These are phyloP conservation scores for Salicornia ramosissima DNA, from an alignment of 148 eudicot species.

Conservation along the genomic window DNA sequence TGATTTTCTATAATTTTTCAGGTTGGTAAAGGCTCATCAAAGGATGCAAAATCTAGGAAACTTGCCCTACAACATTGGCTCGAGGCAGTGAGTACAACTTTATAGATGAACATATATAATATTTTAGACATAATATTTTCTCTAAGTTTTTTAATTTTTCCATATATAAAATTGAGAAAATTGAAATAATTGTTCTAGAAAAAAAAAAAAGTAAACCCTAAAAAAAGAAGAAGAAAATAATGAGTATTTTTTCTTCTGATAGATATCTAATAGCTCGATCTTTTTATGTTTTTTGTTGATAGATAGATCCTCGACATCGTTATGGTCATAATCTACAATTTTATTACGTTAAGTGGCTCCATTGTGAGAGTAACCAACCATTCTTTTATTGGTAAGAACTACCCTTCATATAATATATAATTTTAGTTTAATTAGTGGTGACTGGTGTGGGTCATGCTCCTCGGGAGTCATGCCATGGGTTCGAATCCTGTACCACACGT, in stretches of 20 bases:
- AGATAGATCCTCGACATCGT: constrained; percentile 94
- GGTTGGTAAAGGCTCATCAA: constrained; percentile 61
- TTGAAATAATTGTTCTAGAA: no score
- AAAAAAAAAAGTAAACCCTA: no score
- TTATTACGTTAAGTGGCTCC: constrained; percentile 76
- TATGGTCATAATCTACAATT: constrained; percentile 89
- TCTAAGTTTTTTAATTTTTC: no score
- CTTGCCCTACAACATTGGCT: constrained; percentile 71
- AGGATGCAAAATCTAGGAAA: constrained; percentile 59
- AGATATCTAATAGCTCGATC: not conserved
- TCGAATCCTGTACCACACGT: no score
- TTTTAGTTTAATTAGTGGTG: not conserved
- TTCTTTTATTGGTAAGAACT: constrained; percentile 70
- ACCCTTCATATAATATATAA: not conserved
- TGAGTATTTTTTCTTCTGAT: not conserved
- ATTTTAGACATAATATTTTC: no score
- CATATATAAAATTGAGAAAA: no score
- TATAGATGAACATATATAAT: no score
- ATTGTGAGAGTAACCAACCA: constrained; percentile 69
- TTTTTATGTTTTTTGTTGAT: constrained; percentile 11
- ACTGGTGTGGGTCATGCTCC: no score
- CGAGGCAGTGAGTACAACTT: constrained; percentile 45
- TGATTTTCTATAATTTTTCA: constrained; percentile 11
- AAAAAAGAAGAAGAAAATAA: no score
- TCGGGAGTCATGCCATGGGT: no score